phyloP scores from a whole-genome alignment of 225 moss, liverwort and hornwort species.

The Pleurozium schreberi region DNA sequence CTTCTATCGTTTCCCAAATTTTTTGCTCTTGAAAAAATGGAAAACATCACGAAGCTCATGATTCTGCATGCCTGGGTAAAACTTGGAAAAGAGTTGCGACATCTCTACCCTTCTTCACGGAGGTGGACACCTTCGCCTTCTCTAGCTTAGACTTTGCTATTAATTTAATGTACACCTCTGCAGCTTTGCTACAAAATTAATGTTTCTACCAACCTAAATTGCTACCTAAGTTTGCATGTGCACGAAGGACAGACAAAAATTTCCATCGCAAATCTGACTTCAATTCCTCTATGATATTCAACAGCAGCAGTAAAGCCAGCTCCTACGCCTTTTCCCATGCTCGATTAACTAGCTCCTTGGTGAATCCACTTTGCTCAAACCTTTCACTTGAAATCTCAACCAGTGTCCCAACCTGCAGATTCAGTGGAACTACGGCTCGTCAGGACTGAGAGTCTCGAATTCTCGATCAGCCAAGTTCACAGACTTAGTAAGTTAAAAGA shows the following conservation, averaged over 20 bases:
- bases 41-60: neutral
- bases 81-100: neutral
- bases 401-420: neutral
- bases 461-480: neutral
- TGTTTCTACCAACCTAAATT: neutral
- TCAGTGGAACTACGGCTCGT: neutral
- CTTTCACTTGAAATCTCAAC: neutral
- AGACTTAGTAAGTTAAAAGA: neutral
- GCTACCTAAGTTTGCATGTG: neutral
- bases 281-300: neutral
- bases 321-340: conserved; percentile 10
- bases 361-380: neutral
- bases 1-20: neutral
- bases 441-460: neutral
- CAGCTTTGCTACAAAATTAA: conserved; percentile 13
- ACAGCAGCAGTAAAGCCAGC: neutral
- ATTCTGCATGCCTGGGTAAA: neutral
- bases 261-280: neutral
- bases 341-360: neutral
- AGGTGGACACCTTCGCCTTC: conserved; percentile 35
- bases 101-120: conserved; percentile 22
- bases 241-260: neutral
- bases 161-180: conserved; percentile 5
- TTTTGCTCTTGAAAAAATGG: neutral
- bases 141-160: too few relatives aligned